phyloP scores from a whole-genome alignment of 345 rosid genomes.

The Geranium brycei region DNA sequence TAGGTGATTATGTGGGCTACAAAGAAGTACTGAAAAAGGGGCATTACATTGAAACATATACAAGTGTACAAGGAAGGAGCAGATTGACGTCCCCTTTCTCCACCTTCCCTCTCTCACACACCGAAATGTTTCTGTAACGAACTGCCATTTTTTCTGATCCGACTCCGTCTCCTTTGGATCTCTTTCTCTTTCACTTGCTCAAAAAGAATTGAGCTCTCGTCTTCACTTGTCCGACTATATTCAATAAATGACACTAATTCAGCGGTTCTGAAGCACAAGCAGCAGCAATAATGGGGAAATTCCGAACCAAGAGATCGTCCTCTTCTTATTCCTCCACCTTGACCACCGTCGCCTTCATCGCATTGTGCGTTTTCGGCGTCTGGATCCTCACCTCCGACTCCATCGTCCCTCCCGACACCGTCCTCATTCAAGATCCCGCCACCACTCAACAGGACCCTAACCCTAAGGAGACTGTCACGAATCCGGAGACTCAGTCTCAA shows the following conservation, averaged over 20 bases:
- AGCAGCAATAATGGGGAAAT: slow-evolving; percentile 19
- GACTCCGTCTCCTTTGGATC: background rate
- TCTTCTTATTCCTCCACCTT: slow-evolving; percentile 34
- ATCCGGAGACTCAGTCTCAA: background rate
- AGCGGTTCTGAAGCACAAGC: background rate
- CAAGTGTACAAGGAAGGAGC: no score
- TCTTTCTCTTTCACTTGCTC: background rate
- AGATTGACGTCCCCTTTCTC: no score
- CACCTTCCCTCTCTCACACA: no score
- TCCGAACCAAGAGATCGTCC: slow-evolving; percentile 40
- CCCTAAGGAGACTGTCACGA: background rate
- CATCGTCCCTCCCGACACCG: slow-evolving; percentile 27
- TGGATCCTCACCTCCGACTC: slow-evolving; percentile 69
- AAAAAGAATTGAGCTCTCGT: background rate
- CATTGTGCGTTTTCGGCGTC: slow-evolving; percentile 55
- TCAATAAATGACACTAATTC: no score
- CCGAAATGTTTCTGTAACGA: no score
- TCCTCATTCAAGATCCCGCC: slow-evolving; percentile 3
- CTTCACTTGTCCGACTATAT: background rate
- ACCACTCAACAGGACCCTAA: background rate
- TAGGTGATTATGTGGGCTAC: no score
- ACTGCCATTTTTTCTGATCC: background rate
- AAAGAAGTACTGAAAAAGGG: no score
- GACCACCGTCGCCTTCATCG: slow-evolving; percentile 49
- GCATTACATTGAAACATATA: no score